Evolutionary conservation across 2,329 filamentous ascomycete species (phyloP).

Genomic region (Xylariaceae sp.): DNA sequence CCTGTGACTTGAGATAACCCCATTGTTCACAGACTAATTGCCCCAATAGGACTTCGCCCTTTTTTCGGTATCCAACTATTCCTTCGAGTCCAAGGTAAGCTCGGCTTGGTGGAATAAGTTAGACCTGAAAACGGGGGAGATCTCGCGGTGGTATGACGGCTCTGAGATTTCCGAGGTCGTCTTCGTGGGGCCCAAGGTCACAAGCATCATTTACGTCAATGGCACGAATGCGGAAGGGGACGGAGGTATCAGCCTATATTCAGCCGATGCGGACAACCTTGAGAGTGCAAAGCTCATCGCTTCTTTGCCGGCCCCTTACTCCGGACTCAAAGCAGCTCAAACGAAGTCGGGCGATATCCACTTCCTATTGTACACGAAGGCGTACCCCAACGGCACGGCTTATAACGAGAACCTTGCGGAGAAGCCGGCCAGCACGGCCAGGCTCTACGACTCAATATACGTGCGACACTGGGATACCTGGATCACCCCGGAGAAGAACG

Average conservation of each 20-base stretch:
- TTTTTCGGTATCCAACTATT: constrained; percentile 51
- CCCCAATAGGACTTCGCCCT: constrained; percentile 37
- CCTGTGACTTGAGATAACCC: neutral
- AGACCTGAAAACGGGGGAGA: constrained; percentile 49
- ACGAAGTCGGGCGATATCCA: constrained; percentile 32
- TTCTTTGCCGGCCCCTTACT: constrained; percentile 35
- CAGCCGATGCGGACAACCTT: constrained; percentile 31
- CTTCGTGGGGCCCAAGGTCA: constrained; percentile 48
- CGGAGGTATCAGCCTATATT: constrained; percentile 36
- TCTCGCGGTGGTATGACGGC: constrained; percentile 46
- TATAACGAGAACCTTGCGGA: constrained; percentile 48
- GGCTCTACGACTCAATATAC: constrained; percentile 52
- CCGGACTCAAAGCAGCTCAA: constrained; percentile 34
- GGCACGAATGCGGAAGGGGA: constrained; percentile 41
- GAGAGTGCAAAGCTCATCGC: constrained; percentile 30
- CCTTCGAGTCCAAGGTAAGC: constrained; percentile 49
- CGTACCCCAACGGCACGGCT: constrained; percentile 51
- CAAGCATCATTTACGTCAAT: constrained; percentile 45
- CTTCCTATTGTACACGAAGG: constrained; percentile 44
- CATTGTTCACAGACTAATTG: constrained; percentile 11
- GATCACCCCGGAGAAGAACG: constrained; percentile 49
- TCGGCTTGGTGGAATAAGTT: constrained; percentile 47
- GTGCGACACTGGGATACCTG: constrained; percentile 57
- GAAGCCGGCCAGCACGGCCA: constrained; percentile 43
- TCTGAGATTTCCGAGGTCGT: constrained; percentile 52